Evolutionary conservation across 2,329 filamentous ascomycete genomes (phyloP).

Genomic region (Alternaria longipes): DNA sequence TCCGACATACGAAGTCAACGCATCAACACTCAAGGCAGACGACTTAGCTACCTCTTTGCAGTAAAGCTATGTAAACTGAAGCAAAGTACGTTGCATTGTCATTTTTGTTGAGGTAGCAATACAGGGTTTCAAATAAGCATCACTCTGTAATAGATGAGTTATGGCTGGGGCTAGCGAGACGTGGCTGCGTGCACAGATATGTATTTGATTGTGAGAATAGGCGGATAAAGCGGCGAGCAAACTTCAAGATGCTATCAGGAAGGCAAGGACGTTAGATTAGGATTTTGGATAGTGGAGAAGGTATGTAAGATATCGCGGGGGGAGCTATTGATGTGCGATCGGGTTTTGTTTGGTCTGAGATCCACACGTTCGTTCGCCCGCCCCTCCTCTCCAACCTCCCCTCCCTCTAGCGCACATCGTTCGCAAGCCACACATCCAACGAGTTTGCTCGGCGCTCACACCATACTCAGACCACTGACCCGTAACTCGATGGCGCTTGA

Average conservation of each 20-base stretch:
- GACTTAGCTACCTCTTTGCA: background rate
- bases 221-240: background rate
- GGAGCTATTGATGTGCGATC: background rate
- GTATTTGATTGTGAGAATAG: background rate
- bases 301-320: background rate
- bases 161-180: background rate
- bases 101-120: background rate
- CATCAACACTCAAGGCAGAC: background rate
- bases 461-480: background rate
- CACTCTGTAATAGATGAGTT: slow-evolving; percentile 1
- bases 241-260: background rate
- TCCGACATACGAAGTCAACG: background rate
- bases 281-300: background rate
- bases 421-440: background rate
- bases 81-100: background rate
- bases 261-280: background rate
- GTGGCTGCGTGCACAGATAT: background rate
- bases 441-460: background rate
- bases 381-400: background rate
- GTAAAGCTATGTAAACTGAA: background rate
- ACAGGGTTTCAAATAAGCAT: slow-evolving; percentile 1
- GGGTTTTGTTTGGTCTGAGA: background rate
- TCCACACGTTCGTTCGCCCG: background rate
- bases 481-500: slow-evolving; percentile 5
- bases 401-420: background rate